These are phyloP conservation scores for Aspergillus floridensis DNA, from an alignment of 2,329 filamentous ascomycete genomes.

Conservation along the genomic window DNA sequence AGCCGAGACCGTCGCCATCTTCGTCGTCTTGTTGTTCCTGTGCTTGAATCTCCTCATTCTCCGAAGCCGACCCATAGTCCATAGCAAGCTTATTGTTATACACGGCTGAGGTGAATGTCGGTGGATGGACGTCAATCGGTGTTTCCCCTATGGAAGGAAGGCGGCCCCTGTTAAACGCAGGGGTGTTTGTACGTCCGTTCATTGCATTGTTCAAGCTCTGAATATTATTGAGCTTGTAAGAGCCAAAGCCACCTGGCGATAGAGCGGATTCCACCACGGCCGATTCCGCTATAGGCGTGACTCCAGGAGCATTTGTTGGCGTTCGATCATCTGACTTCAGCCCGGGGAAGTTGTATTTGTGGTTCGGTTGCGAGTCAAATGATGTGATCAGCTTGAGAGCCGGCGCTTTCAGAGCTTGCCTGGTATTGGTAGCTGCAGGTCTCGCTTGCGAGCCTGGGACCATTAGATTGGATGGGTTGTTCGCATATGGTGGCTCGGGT, in stretches of 20 bases:
- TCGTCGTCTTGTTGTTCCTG: constrained; percentile 22
- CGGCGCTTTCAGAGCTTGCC: constrained; percentile 71
- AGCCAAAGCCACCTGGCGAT: constrained; percentile 67
- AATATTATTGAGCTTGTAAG: constrained; percentile 55
- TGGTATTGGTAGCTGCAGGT: constrained; percentile 52
- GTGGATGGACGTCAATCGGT: constrained; percentile 52
- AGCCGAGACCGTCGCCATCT: constrained; percentile 19
- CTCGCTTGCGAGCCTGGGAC: constrained; percentile 25
- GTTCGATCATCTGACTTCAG: constrained; percentile 59
- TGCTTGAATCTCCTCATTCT: constrained; percentile 37
- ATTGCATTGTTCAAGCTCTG: constrained; percentile 69
- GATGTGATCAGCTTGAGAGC: constrained; percentile 88
- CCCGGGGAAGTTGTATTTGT: constrained; percentile 63
- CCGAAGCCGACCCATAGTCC: constrained; percentile 50
- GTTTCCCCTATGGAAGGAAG: constrained; percentile 76
- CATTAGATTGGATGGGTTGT: constrained; percentile 17
- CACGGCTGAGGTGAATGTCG: constrained; percentile 40
- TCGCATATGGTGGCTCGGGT: constrained; percentile 57
- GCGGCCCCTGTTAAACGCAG: constrained; percentile 61
- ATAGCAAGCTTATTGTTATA: constrained; percentile 43
- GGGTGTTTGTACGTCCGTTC: constrained; percentile 62
- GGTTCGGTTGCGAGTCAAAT: constrained; percentile 57
- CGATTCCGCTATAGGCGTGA: constrained; percentile 83
- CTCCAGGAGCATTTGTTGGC: constrained; percentile 71
- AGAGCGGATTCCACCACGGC: constrained; percentile 59